Evolutionary conservation across 257 asterid genomes (phyloP).

Genomic region (Orobanche coerulescens): DNA sequence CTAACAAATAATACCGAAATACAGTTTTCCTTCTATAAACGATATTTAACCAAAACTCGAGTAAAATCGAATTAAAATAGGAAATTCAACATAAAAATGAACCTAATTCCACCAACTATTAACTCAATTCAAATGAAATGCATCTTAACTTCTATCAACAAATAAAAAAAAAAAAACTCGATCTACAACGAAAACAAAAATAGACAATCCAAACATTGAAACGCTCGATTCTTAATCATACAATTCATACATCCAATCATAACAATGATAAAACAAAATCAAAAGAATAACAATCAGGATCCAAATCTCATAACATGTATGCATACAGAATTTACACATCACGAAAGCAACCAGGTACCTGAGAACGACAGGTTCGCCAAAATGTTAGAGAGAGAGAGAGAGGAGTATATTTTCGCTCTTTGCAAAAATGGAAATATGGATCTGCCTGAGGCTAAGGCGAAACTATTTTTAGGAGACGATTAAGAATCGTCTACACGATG

Average conservation of each 20-base stretch:
- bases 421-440: conserved; percentile 25
- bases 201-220: not conserved
- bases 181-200: not conserved
- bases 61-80: not conserved
- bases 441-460: conserved; percentile 29
- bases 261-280: conserved; percentile 14
- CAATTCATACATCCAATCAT: conserved; percentile 8
- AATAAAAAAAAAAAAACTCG: not conserved
- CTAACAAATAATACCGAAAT: not conserved
- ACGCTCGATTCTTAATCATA: not conserved
- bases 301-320: conserved; percentile 6
- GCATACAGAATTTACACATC: not conserved
- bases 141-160: not conserved
- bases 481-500: conserved; percentile 26
- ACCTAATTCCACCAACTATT: conserved; percentile 10
- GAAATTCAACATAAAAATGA: conserved; percentile 14
- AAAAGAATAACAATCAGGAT: conserved; percentile 12
- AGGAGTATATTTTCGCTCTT: not conserved
- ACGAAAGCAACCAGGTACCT: conserved; percentile 22
- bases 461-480: conserved; percentile 25
- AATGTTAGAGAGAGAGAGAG: conserved; percentile 25
- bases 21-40: not conserved
- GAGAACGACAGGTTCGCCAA: conserved; percentile 21
- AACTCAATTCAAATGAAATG: conserved; percentile 15
- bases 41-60: not conserved